Base-by-base conservation (phyloP, 768 basidiomycete genomes). In the Russula olivacea region DNA sequence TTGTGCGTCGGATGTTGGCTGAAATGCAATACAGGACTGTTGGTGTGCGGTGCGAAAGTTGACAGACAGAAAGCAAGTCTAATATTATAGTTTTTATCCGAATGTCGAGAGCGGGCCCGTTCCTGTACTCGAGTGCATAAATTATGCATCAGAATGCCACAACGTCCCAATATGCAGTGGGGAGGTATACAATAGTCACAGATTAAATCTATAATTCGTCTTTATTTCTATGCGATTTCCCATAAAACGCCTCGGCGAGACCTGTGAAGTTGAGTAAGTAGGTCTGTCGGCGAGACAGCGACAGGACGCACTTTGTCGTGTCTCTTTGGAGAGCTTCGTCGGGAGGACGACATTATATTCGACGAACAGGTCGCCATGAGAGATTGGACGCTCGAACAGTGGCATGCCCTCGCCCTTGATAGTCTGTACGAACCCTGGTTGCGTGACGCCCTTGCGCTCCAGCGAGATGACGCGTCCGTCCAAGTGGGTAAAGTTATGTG, bases 271-370 rank as follows among this genome's bases (percentile, higher is more conserved):
- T 14, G 32, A 43, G 23, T 38, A 7, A 17, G 4, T 9, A 21
- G n/a, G 52, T 53, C 52, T 38, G 34, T 41, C 38, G 38, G 19
- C 9, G 55, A 19, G 4, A n/a, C 5, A 25, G 23, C 0, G 41
- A 14, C 14, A 12, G 5, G 21, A 81, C 93, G 80, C 72, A 98
- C 96, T 91, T 72, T 78, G 81, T 69, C 84, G 84, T 63, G 83
- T 83, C 54, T 87, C 81, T 54, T 82, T 70, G 53, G 86, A 79
- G 38, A 99, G 74, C 59, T 87, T 81, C 54, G 81, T 75, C 3
- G 97, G 97, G 58, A 99, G 75, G 19, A 98, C 87, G 54, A 99
- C 91, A 61, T 83, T 91, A 76, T 96, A 99, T 74, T 98, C 95
- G 58, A 99, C 81, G 69, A 84, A 98, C 52, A 99, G 77, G 72